Percentiles rank a stretch among this genome's conserved stretches.
Evolutionary conservation across 1,139 yeast species (phyloP).

Genomic region (Spathaspora sp.): DNA sequence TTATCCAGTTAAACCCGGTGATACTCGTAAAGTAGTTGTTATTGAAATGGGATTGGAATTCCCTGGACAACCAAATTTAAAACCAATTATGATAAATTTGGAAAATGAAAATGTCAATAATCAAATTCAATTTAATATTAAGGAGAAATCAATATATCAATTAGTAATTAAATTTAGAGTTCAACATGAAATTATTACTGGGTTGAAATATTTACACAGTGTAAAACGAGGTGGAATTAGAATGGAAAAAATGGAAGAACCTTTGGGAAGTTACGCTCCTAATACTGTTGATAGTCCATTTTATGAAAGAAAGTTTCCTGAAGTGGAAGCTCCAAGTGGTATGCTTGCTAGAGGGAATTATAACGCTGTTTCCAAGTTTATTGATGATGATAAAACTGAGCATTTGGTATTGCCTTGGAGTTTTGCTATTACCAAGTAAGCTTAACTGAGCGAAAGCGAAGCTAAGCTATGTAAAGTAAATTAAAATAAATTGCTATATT

Average conservation of each 20-base stretch:
- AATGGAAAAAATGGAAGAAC: slow-evolving; percentile 84
- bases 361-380: slow-evolving; percentile 76
- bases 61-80: slow-evolving; percentile 54
- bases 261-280: slow-evolving; percentile 89
- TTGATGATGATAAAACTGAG: slow-evolving; percentile 80
- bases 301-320: slow-evolving; percentile 76
- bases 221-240: slow-evolving; percentile 86
- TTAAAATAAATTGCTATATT: no score
- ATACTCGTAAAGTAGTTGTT: slow-evolving; percentile 74
- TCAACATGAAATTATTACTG: slow-evolving; percentile 90
- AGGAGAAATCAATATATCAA: slow-evolving; percentile 76
- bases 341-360: slow-evolving; percentile 84
- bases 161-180: slow-evolving; percentile 76
- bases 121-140: slow-evolving; percentile 67
- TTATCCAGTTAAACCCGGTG: slow-evolving; percentile 68
- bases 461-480: no score
- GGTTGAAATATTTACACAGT: slow-evolving; percentile 80
- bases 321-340: slow-evolving; percentile 92
- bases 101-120: slow-evolving; percentile 49
- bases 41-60: slow-evolving; percentile 72
- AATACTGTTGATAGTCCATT: slow-evolving; percentile 79
- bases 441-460: no score
- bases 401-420: slow-evolving; percentile 85
- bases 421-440: slow-evolving; percentile 67
- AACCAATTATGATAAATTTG: slow-evolving; percentile 63